Conservation (phyloP, 2,329 filamentous ascomycete species). For the Claviceps sp. region DNA sequence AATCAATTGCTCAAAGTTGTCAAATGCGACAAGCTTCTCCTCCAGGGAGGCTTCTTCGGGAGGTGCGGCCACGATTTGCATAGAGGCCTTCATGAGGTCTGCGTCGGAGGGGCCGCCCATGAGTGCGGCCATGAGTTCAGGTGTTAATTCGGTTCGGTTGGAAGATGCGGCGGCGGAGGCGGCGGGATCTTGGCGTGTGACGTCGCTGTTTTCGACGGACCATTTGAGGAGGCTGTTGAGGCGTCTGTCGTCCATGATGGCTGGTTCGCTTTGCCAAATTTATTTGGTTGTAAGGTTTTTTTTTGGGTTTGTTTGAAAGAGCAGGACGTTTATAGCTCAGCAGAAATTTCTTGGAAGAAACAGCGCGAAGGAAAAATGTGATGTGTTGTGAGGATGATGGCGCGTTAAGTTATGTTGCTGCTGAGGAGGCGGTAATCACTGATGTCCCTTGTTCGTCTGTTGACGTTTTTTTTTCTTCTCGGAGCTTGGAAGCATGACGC, state of each 20-base stretch:
- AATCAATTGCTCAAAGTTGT: conserved; percentile 89
- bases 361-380: too few relatives aligned
- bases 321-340: too few relatives aligned
- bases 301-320: not conserved
- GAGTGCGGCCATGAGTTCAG: conserved; percentile 58
- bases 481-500: conserved; percentile 10
- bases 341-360: too few relatives aligned
- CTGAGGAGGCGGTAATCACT: too few relatives aligned
- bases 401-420: too few relatives aligned
- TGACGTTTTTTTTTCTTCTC: not conserved
- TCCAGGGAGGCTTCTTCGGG: conserved; percentile 53
- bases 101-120: conserved; percentile 82
- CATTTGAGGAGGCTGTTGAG: conserved; percentile 73
- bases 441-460: too few relatives aligned
- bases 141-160: conserved; percentile 37
- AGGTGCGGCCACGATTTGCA: conserved; percentile 56
- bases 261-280: not conserved
- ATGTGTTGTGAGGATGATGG: not conserved
- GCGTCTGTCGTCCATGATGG: conserved; percentile 28
- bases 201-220: conserved; percentile 42
- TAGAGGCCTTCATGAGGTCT: conserved; percentile 77
- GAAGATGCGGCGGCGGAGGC: conserved; percentile 19
- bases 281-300: not conserved
- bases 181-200: conserved; percentile 15
- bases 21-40: conserved; percentile 71